Conservation (phyloP, 495 filamentous ascomycete genomes). For the Acidomyces sp. region DNA sequence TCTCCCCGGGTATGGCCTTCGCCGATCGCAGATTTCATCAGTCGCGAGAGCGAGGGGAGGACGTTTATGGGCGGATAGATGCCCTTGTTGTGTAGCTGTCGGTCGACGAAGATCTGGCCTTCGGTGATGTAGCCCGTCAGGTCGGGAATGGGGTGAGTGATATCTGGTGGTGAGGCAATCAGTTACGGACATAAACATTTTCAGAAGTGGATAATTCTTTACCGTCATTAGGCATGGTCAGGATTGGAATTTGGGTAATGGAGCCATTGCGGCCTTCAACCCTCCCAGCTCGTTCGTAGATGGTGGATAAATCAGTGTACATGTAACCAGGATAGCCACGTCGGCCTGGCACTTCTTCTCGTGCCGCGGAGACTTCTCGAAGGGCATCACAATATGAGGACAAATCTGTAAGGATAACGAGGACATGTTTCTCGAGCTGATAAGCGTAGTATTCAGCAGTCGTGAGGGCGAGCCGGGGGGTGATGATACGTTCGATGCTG, state of each 20-base stretch:
- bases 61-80: slow-evolving; percentile 99
- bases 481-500: slow-evolving; percentile 99
- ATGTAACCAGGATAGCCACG: slow-evolving; percentile 99
- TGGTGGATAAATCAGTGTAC: slow-evolving; percentile 99
- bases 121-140: slow-evolving; percentile 98
- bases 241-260: slow-evolving; percentile 96
- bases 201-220: slow-evolving; percentile 14
- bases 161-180: slow-evolving; percentile 44
- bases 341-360: slow-evolving; percentile 98
- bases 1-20: slow-evolving; percentile 91
- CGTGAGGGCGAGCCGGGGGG: slow-evolving; percentile 92
- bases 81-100: slow-evolving; percentile 87
- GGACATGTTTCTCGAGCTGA: slow-evolving; percentile 98
- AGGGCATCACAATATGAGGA: slow-evolving; percentile 97
- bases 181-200: background rate
- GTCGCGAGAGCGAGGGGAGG: slow-evolving; percentile 90
- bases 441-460: slow-evolving; percentile 99
- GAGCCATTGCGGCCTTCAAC: slow-evolving; percentile 94
- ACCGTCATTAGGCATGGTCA: slow-evolving; percentile 99
- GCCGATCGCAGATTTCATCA: slow-evolving; percentile 99
- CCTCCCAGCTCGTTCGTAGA: slow-evolving; percentile 98
- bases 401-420: slow-evolving; percentile 96
- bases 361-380: slow-evolving; percentile 91
- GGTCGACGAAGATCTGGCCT: slow-evolving; percentile 96
- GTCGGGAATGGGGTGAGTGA: slow-evolving; percentile 98